Conservation (phyloP, 192 early-diverging fungal species). For the Podila clonocystis region DNA sequence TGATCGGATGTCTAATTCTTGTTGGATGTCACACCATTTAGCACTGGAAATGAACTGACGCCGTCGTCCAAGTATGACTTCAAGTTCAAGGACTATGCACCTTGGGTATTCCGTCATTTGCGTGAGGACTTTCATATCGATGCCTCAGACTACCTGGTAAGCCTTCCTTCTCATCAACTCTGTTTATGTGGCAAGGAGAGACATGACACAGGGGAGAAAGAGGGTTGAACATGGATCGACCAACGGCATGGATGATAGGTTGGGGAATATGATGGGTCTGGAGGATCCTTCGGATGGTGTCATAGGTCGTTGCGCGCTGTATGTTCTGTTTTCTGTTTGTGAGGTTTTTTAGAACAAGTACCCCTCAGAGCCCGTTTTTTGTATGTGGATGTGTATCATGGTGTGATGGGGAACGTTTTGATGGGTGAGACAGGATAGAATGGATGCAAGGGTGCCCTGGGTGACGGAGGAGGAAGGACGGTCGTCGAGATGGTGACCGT, state of each 20-base stretch:
- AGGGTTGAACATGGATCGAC: no score
- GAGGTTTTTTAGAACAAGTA: not conserved
- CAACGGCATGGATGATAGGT: no score
- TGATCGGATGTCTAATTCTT: not conserved
- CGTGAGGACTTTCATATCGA: slow-evolving; percentile 90
- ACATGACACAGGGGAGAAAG: no score
- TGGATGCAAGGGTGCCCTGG: no score
- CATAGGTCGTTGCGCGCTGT: no score
- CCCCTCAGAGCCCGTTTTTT: not conserved
- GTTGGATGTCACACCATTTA: slow-evolving; percentile 20
- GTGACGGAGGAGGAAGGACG: no score
- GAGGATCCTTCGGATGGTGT: no score
- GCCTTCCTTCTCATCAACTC: not conserved
- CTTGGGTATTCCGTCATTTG: slow-evolving; percentile 95
- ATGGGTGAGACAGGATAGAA: not conserved
- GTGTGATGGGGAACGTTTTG: not conserved
- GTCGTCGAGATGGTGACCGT: no score
- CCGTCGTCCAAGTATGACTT: slow-evolving; percentile 96
- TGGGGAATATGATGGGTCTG: no score
- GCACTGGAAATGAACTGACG: slow-evolving; percentile 94
- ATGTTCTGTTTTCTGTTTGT: slow-evolving; percentile 13
- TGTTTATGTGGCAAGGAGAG: no score
- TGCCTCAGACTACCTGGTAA: slow-evolving; percentile 92
- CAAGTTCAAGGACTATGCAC: slow-evolving; percentile 99
- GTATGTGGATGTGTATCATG: not conserved